Percentiles rank a stretch among this genome's conserved stretches.
Evolutionary conservation across 2,329 filamentous ascomycete genomes (phyloP).

Genomic region (Colletotrichum neosansevieriae): DNA sequence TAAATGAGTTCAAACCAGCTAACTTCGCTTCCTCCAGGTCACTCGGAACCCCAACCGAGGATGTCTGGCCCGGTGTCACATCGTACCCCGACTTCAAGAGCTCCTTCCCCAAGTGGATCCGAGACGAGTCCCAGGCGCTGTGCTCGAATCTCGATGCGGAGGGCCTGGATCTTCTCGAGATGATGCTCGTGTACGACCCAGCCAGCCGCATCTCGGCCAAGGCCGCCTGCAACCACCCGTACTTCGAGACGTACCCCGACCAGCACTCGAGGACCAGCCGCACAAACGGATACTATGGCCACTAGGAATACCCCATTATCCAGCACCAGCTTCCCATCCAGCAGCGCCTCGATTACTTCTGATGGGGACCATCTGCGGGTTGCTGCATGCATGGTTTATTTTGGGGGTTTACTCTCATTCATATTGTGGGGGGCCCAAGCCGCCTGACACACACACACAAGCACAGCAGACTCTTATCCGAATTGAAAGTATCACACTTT

Average conservation of each 20-base stretch:
- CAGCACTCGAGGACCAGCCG: constrained; percentile 43
- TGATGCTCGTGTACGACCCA: constrained; percentile 87
- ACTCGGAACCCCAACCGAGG: constrained; percentile 86
- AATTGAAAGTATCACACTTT: constrained; percentile 18
- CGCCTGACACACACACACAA: constrained; percentile 12
- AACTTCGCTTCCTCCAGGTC: constrained; percentile 60
- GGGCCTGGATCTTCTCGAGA: constrained; percentile 75
- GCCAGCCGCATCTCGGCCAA: constrained; percentile 90
- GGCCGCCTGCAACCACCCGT: constrained; percentile 85
- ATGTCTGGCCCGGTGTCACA: constrained; percentile 90
- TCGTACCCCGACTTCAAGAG: constrained; percentile 94
- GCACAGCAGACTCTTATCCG: constrained; percentile 28
- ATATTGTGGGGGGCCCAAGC: constrained; percentile 1
- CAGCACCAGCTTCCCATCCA: constrained; percentile 29
- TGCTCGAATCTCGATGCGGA: constrained; percentile 80
- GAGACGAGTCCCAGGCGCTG: constrained; percentile 74
- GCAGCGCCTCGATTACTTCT: constrained; percentile 27
- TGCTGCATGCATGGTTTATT: constrained; percentile 7
- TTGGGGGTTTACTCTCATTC: background rate
- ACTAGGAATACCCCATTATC: constrained; percentile 33
- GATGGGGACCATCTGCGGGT: constrained; percentile 5
- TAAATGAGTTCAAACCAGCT: constrained; percentile 13
- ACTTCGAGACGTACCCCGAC: constrained; percentile 69
- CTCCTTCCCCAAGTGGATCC: constrained; percentile 91
- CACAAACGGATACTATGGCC: constrained; percentile 41